phyloP scores from a whole-genome alignment of 2,329 filamentous ascomycete species.

The Aspergillus brunneoviolaceus region DNA sequence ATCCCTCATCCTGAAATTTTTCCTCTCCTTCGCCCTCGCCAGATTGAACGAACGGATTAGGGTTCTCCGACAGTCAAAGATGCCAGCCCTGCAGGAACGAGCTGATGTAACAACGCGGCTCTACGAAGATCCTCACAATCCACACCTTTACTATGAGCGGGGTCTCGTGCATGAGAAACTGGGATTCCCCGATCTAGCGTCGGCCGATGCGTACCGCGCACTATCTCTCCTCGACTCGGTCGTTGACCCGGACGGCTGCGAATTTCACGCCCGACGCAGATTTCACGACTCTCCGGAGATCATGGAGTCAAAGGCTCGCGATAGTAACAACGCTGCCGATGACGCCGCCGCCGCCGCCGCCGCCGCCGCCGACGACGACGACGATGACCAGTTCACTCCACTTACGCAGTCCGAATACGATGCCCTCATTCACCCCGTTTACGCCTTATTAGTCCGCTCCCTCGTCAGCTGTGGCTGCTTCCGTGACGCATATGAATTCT shows the following conservation, averaged over 20 bases:
- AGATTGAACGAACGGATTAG: neutral
- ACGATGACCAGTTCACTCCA: slow-evolving; percentile 35
- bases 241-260: slow-evolving; percentile 68
- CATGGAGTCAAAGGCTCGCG: slow-evolving; percentile 19
- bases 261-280: slow-evolving; percentile 69
- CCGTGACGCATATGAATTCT: slow-evolving; percentile 44
- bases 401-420: slow-evolving; percentile 38
- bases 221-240: slow-evolving; percentile 84
- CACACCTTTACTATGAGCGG: slow-evolving; percentile 49
- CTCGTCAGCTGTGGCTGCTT: slow-evolving; percentile 41
- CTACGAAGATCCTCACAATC: slow-evolving; percentile 43
- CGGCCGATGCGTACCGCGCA: slow-evolving; percentile 85
- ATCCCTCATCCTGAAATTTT: neutral
- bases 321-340: slow-evolving; percentile 3
- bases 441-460: slow-evolving; percentile 37
- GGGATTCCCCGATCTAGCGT: slow-evolving; percentile 85
- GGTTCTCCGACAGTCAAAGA: slow-evolving; percentile 18
- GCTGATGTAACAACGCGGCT: slow-evolving; percentile 54
- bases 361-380: slow-evolving; percentile 36
- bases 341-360: slow-evolving; percentile 24
- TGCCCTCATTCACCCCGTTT: slow-evolving; percentile 36
- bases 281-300: slow-evolving; percentile 32
- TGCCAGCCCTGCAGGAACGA: slow-evolving; percentile 44
- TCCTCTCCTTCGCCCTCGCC: neutral
- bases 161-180: slow-evolving; percentile 70